These are phyloP conservation scores for Solioccasus polychromus DNA, from an alignment of 768 basidiomycete species.

Conservation along the genomic window DNA sequence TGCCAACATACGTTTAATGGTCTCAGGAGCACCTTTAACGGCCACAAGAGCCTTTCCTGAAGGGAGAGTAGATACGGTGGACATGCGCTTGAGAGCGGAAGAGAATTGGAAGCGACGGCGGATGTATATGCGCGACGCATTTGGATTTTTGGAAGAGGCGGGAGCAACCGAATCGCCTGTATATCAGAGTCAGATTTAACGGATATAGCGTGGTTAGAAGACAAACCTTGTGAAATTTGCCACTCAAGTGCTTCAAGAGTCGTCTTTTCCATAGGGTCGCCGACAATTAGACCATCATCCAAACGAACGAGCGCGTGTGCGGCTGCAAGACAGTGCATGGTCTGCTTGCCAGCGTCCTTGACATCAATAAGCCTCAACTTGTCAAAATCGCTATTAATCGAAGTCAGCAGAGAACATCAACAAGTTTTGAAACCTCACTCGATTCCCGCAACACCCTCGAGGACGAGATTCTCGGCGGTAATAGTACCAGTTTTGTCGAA, in stretches of 20 bases:
- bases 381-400: slow-evolving; percentile 48
- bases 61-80: slow-evolving; percentile 72
- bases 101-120: slow-evolving; percentile 97
- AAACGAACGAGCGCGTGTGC: slow-evolving; percentile 94
- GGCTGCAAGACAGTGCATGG: slow-evolving; percentile 84
- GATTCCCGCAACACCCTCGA: slow-evolving; percentile 91
- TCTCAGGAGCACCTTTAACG: slow-evolving; percentile 97
- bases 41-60: slow-evolving; percentile 62
- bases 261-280: slow-evolving; percentile 99
- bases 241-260: slow-evolving; percentile 90
- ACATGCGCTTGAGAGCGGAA: slow-evolving; percentile 96
- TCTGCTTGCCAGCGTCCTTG: slow-evolving; percentile 70
- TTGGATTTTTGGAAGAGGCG: slow-evolving; percentile 44
- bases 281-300: slow-evolving; percentile 91
- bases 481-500: slow-evolving; percentile 99
- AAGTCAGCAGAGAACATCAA: slow-evolving; percentile 1
- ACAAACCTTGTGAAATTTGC: slow-evolving; percentile 68
- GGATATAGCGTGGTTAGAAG: neutral
- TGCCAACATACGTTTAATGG: slow-evolving; percentile 84
- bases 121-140: slow-evolving; percentile 64
- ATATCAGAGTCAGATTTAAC: neutral
- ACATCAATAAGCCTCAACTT: slow-evolving; percentile 71
- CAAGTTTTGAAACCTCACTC: slow-evolving; percentile 54
- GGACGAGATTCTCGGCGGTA: slow-evolving; percentile 90
- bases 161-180: slow-evolving; percentile 70